Conservation (phyloP, 2,329 filamentous ascomycete genomes). For the Cladosporium cucumerinum region DNA sequence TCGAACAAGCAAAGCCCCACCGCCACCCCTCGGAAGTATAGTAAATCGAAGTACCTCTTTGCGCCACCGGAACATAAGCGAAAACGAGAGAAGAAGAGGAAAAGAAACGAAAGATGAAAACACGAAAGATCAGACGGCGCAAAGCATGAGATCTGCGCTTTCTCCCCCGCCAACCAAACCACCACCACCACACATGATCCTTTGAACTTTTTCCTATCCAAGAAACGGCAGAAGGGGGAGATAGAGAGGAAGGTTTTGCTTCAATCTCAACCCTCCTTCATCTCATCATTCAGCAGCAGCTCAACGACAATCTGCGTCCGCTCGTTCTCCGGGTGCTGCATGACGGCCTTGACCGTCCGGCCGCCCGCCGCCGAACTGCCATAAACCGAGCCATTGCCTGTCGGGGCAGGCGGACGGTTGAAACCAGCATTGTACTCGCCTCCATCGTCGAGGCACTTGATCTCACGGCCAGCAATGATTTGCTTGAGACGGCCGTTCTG, state of each 20-base stretch:
- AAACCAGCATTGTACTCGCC: conserved; percentile 54
- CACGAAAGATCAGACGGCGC: background rate
- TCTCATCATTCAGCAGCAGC: conserved; percentile 83
- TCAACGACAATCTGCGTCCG: conserved; percentile 87
- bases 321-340: conserved; percentile 87
- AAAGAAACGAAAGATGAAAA: background rate
- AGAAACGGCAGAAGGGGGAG: background rate
- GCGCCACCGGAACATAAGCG: background rate
- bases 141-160: background rate
- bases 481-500: conserved; percentile 91
- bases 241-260: no score
- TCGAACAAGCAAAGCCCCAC: background rate
- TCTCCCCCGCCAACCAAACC: background rate
- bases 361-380: conserved; percentile 36
- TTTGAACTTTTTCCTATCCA: background rate
- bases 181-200: background rate
- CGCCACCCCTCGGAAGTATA: background rate
- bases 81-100: background rate
- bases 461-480: conserved; percentile 87
- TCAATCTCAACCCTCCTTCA: conserved; percentile 30
- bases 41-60: background rate
- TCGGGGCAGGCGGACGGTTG: conserved; percentile 32
- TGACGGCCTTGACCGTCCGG: conserved; percentile 85
- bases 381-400: conserved; percentile 26
- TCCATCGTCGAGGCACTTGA: conserved; percentile 86